Evolutionary conservation across 306 rosid species (phyloP).

Genomic region (Glycyrrhiza uralensis): DNA sequence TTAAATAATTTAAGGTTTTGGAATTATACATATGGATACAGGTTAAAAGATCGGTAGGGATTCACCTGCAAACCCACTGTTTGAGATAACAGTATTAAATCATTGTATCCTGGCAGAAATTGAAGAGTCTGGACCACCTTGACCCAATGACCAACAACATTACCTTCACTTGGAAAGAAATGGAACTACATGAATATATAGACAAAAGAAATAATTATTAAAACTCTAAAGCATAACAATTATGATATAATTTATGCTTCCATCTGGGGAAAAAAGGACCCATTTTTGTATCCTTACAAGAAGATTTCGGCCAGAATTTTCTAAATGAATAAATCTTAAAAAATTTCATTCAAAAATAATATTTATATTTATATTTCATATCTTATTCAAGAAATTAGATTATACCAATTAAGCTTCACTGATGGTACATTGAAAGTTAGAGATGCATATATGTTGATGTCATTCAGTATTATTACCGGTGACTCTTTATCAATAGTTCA

Average conservation of each 20-base stretch:
- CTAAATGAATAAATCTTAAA: background rate
- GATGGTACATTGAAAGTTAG: background rate
- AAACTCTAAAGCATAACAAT: slow-evolving; percentile 9
- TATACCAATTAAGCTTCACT: background rate
- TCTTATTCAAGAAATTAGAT: background rate
- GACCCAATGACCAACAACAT: slow-evolving; percentile 69
- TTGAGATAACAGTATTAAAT: slow-evolving; percentile 62
- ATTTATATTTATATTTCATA: background rate
- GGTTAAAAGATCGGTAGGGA: slow-evolving; percentile 9
- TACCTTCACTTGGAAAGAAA: slow-evolving; percentile 60
- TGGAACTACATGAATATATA: slow-evolving; percentile 14
- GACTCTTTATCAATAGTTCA: too few species aligned
- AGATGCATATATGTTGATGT: slow-evolving; percentile 1
- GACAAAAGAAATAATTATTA: background rate
- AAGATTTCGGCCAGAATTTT: background rate
- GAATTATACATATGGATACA: slow-evolving; percentile 12
- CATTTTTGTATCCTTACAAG: background rate
- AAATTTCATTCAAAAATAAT: background rate
- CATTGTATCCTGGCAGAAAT: slow-evolving; percentile 74
- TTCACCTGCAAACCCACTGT: slow-evolving; percentile 93
- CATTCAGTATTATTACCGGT: too few species aligned
- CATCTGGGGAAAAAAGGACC: background rate
- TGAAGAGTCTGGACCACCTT: slow-evolving; percentile 71
- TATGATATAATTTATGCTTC: slow-evolving; percentile 11
- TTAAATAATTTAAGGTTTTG: background rate